Evolutionary conservation across 139 green algal species (phyloP), one percentile per base, ranked within the genome.

Genomic region (Micromonas pusilla): DNA sequence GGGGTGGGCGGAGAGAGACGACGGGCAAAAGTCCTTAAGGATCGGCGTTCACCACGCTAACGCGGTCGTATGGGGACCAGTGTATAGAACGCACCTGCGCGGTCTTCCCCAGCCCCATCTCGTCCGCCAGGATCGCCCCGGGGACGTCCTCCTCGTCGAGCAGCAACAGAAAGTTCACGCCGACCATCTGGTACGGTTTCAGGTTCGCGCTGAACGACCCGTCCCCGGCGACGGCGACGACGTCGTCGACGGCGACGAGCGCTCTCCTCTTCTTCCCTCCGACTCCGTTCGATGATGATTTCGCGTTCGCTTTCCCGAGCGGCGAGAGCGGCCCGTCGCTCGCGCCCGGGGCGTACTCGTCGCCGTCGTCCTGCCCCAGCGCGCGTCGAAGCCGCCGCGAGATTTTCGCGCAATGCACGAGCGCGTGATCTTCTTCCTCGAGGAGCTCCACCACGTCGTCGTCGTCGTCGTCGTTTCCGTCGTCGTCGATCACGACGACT

Each of bases 101-200:
- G 0, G 93, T 97, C 81, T 97, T 97, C 70, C 93, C 92, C 23
- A 96, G 90, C 0, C 90, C 89, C 86, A 94, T 95, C 79, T 96
- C 91, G 73, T 97, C 92, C 19, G 91, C 92, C 68, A 97, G 80
- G 68, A 97, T 97, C 68, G 86, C 86, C n/a, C 72, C 72, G 5
- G 33, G 53, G 19, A 68, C 54, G 26, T 63, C 70, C 62, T 86
- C 81, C 30, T 86, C 79, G 67, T 91, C 82, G 32, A 97, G 88
- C 72, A 96, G 85, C 83, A 94, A 81, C 68, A 97, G 85, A 83
- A 96, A 97, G 83, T 97, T 97, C 66, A 97, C 88, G 54, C 93
- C 93, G 1, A 97, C 89, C 32, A 97, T 71, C 87, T 97, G 91
- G 86, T 97, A 97, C 6, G 87, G 86, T 79, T 97, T 97, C 25